phyloP scores from a whole-genome alignment of 345 rosid species.

The Erodium maritimum region DNA sequence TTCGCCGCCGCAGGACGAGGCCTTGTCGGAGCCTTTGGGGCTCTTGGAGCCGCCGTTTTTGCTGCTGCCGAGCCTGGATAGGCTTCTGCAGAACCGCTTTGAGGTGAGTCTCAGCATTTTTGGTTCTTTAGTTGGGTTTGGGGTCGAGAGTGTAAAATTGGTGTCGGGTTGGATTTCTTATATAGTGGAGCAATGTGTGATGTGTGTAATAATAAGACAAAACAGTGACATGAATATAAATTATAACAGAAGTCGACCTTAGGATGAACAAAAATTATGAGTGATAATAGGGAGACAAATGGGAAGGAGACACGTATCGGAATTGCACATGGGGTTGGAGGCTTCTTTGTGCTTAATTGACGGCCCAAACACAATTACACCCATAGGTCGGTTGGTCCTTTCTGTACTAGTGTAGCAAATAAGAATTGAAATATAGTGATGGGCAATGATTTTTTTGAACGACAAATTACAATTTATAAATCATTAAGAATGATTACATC shows the following conservation, averaged over 20 bases:
- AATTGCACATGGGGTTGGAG: not conserved
- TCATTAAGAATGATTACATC: too few species aligned
- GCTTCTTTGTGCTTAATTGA: not conserved
- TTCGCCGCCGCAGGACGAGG: constrained; percentile 20
- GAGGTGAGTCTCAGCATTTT: constrained; percentile 60
- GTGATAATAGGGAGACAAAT: constrained; percentile 3
- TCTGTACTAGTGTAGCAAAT: too few species aligned
- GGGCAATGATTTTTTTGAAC: too few species aligned
- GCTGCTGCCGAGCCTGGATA: constrained; percentile 36
- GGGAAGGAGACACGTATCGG: constrained; percentile 9
- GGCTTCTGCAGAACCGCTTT: constrained; percentile 48
- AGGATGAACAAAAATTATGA: too few species aligned
- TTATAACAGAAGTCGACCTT: too few species aligned
- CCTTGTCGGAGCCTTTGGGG: constrained; percentile 9
- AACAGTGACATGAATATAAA: not conserved
- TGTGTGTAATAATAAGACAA: not conserved
- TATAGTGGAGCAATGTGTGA: not conserved
- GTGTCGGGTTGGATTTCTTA: constrained; percentile 2
- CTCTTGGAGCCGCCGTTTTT: constrained; percentile 20
- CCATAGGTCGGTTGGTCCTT: not conserved
- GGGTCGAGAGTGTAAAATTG: not conserved
- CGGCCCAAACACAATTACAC: not conserved
- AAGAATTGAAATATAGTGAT: too few species aligned
- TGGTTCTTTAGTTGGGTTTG: constrained; percentile 1
- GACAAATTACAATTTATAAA: too few species aligned